Evolutionary conservation across 805 yeast species (phyloP).

Genomic region (Metschnikowia cerradonensis): DNA sequence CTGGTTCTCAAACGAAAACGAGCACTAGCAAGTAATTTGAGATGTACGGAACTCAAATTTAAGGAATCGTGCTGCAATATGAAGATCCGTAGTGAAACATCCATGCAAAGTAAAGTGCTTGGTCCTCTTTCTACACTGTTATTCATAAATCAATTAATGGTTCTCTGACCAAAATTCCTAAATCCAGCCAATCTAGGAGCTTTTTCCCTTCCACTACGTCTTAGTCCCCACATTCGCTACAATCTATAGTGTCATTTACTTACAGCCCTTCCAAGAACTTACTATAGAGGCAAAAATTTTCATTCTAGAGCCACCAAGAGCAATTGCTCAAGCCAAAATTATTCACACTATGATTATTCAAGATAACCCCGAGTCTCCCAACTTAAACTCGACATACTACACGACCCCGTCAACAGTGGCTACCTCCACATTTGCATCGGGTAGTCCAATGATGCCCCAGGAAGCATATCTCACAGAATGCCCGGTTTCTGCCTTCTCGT

Average conservation of each 20-base stretch:
- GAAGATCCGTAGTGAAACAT: constrained; percentile 2
- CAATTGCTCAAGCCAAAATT: not conserved
- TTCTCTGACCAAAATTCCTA: not conserved
- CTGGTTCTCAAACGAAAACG: constrained; percentile 3
- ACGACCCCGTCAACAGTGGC: constrained; percentile 3
- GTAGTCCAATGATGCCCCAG: not conserved
- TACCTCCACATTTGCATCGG: constrained; percentile 4
- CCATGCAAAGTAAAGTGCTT: not conserved
- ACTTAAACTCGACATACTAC: not conserved
- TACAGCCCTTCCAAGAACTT: not conserved
- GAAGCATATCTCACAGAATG: not conserved
- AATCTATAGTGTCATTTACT: not conserved
- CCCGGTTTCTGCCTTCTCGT: not conserved
- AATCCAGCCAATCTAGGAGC: not conserved
- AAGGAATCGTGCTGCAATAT: constrained; percentile 3
- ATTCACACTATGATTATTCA: not conserved
- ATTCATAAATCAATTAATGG: not conserved
- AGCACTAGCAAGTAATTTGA: constrained; percentile 1
- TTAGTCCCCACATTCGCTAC: not conserved
- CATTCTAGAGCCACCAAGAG: not conserved
- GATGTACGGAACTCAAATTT: constrained; percentile 4
- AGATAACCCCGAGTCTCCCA: constrained; percentile 1
- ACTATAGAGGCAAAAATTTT: not conserved
- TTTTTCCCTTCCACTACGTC: not conserved
- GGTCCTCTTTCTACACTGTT: not conserved